Conservation (phyloP, 768 basidiomycete species). For the Tulasnella sp. region DNA sequence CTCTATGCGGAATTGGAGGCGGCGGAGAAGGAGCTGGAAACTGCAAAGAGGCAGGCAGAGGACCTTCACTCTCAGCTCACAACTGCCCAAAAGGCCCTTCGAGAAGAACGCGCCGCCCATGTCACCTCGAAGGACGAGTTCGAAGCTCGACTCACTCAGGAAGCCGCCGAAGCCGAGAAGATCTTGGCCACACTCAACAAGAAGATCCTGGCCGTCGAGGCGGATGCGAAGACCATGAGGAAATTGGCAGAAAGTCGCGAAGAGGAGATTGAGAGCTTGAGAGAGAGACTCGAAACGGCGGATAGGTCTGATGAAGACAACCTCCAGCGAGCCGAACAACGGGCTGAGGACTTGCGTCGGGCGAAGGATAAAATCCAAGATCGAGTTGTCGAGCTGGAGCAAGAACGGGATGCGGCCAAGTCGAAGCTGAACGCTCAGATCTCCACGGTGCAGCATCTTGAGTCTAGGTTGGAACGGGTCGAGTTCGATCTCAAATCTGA, state of each 20-base stretch:
- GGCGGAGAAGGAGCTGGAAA: slow-evolving; percentile 29
- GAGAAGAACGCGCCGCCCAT: not conserved
- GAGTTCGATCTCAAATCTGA: slow-evolving; percentile 52
- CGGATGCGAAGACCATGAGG: not conserved
- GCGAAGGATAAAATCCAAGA: slow-evolving; percentile 32
- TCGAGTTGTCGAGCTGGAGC: slow-evolving; percentile 30
- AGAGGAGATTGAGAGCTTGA: slow-evolving; percentile 40
- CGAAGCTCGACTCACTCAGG: not conserved
- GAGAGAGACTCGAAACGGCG: slow-evolving; percentile 45
- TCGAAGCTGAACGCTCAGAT: not conserved
- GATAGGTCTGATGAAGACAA: slow-evolving; percentile 8
- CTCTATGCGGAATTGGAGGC: slow-evolving; percentile 46
- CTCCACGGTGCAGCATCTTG: slow-evolving; percentile 19
- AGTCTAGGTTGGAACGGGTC: not conserved
- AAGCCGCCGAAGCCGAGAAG: not conserved
- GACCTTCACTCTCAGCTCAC: not conserved
- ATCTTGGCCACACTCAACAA: not conserved
- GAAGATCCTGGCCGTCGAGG: not conserved
- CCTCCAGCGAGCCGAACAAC: not conserved
- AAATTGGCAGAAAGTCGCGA: slow-evolving; percentile 50
- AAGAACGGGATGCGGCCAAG: not conserved
- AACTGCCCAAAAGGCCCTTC: not conserved
- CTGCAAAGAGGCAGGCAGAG: not conserved
- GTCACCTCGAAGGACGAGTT: not conserved
- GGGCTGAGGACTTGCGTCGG: not conserved